phyloP scores from a whole-genome alignment of 352 stramenopile genomes.

The Phytophthora multivora region DNA sequence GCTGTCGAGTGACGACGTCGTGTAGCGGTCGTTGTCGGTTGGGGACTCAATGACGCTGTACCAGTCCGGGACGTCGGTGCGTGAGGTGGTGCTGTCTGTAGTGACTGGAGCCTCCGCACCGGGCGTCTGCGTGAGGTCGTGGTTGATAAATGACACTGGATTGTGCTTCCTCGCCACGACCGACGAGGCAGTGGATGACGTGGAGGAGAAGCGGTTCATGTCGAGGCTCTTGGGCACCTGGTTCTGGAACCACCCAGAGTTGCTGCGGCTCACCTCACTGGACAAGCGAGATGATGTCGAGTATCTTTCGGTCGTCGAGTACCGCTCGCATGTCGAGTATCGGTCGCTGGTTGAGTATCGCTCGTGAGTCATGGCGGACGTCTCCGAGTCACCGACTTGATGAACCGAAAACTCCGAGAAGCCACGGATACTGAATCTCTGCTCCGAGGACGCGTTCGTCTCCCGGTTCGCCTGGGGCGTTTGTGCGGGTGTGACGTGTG shows the following conservation, averaged over 20 bases:
- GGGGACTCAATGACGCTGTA: slow-evolving; percentile 68
- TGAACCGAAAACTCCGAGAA: slow-evolving; percentile 33
- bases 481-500: not conserved
- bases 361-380: slow-evolving; percentile 13
- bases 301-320: slow-evolving; percentile 26
- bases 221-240: slow-evolving; percentile 24
- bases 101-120: not conserved
- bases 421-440: slow-evolving; percentile 33
- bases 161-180: slow-evolving; percentile 30
- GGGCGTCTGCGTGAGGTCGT: slow-evolving; percentile 32
- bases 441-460: slow-evolving; percentile 31
- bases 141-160: slow-evolving; percentile 33
- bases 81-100: slow-evolving; percentile 17
- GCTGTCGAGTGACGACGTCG: slow-evolving; percentile 26
- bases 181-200: slow-evolving; percentile 41
- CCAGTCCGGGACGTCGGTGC: slow-evolving; percentile 42
- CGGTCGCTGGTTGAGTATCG: slow-evolving; percentile 26
- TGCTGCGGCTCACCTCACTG: slow-evolving; percentile 29
- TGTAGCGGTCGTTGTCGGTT: slow-evolving; percentile 42
- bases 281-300: slow-evolving; percentile 33
- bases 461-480: slow-evolving; percentile 8
- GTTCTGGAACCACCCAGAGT: slow-evolving; percentile 25
- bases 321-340: slow-evolving; percentile 23
- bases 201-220: slow-evolving; percentile 46
- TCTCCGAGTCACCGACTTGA: slow-evolving; percentile 23